phyloP scores from a whole-genome alignment of 2,329 filamentous ascomycete species.

The Colletotrichum neosansevieriae region DNA sequence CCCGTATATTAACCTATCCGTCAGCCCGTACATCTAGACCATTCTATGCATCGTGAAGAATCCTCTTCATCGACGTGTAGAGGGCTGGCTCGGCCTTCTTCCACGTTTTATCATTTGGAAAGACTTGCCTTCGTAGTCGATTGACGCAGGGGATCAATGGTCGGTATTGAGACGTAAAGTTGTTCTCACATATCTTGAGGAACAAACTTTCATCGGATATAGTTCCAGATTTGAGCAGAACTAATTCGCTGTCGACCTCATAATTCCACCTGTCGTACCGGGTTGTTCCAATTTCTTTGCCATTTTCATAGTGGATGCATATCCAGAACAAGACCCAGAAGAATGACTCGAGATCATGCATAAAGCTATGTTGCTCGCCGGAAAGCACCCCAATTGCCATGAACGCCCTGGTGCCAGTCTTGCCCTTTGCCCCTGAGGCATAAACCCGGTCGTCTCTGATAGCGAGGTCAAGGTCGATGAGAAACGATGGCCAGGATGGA shows the following conservation, averaged over 20 bases:
- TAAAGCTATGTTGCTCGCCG: conserved; percentile 57
- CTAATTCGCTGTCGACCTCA: no score
- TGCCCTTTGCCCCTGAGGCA: conserved; percentile 53
- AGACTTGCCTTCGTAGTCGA: conserved; percentile 46
- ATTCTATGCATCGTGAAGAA: not conserved
- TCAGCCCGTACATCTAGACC: no score
- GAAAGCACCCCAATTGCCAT: conserved; percentile 59
- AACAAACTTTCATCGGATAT: no score
- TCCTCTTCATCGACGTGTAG: conserved; percentile 13
- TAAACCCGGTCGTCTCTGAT: conserved; percentile 50
- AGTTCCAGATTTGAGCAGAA: no score
- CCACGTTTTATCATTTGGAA: conserved; percentile 41
- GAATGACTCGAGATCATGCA: conserved; percentile 62
- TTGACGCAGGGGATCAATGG: conserved; percentile 48
- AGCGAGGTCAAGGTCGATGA: conserved; percentile 57
- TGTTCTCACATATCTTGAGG: no score
- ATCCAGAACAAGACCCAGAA: conserved; percentile 63
- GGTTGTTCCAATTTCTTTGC: conserved; percentile 9
- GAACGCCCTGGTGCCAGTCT: conserved; percentile 58
- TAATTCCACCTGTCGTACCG: conserved; percentile 32
- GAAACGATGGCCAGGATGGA: conserved; percentile 52
- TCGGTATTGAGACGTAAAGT: conserved; percentile 19
- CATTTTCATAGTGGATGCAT: conserved; percentile 54
- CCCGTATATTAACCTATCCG: no score
- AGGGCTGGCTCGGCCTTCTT: conserved; percentile 7